phyloP scores from a whole-genome alignment of 108 stramenopile genomes.

The Pseudonitzschia pungens region DNA sequence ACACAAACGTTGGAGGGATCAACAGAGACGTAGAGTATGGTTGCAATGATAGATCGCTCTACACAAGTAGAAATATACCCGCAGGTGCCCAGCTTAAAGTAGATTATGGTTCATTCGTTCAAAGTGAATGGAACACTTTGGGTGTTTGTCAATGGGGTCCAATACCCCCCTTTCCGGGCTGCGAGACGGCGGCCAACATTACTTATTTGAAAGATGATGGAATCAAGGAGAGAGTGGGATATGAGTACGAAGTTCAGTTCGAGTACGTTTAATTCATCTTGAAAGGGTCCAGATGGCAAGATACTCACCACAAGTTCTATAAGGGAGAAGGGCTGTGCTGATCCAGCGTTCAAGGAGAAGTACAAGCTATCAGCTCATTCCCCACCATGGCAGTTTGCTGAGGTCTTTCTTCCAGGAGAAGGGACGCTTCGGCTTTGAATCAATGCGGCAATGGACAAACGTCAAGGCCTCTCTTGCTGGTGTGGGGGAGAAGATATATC shows the following conservation, averaged over 20 bases:
- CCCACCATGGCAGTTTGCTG: no score
- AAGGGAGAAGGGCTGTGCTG: no score
- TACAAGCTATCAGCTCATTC: no score
- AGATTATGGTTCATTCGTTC: constrained; percentile 17
- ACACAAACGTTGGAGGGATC: constrained; percentile 10
- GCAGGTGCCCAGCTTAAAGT: constrained; percentile 13
- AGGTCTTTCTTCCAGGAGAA: no score
- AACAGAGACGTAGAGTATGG: background rate
- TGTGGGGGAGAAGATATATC: no score
- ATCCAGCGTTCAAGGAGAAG: no score
- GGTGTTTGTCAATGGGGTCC: background rate
- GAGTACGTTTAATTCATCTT: no score
- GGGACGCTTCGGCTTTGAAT: no score
- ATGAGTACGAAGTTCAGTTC: background rate
- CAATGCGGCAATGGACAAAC: no score
- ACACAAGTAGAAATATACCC: constrained; percentile 18
- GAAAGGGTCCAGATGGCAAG: no score
- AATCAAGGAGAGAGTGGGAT: background rate
- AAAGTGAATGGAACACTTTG: background rate
- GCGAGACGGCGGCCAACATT: background rate
- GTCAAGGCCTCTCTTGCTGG: no score
- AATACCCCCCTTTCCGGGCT: background rate
- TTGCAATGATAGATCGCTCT: constrained; percentile 13
- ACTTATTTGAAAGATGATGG: background rate
- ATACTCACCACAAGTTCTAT: no score